Base-by-base conservation (phyloP, 352 stramenopile genomes). In the Halophytophthora polymorphica region DNA sequence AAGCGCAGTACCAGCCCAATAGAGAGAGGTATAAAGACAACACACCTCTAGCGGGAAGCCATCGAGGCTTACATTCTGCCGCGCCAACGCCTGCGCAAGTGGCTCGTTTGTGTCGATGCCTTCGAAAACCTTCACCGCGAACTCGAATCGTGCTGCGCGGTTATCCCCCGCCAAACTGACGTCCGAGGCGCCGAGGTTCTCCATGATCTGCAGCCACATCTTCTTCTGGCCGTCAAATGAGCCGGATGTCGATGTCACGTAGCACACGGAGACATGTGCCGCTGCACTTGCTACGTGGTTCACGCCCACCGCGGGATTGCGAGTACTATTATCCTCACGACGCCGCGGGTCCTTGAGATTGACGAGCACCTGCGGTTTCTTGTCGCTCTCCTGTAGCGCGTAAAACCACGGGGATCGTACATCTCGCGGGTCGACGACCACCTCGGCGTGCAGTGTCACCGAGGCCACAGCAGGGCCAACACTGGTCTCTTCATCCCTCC, bases 191-290 rank as follows among this genome's bases (percentile, higher is more conserved):
- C 35, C 45, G 2, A 77, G 50, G 2, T 60, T 69, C 13, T 69
- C 53, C 21, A 87, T 82, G 19, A 80, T 45, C 39, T 85, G 76
- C 41, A 83, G 21, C 69, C 69, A 87, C 57, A 87, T 87, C 23
- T 73, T 71, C 49, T 68, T 83, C 46, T 87, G 76, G 2, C 76
- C 73, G 35, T 87, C 71, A 52, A 82, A 80, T 2, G 52, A 21
- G 6, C 39, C 50, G 2, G 51, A 55, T 8, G 61, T 64, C 13
- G 54, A 61, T 3, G 52, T 46, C n/a, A 80, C 42, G 39, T 71
- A 79, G 25, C 71, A 87, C 0, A 87, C 49, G 3, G 61, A 60
- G 14, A 69, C 51, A 13, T 31, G 10, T 42, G 47, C 19, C n/a
- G 33, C 23, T 14, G 3, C 25, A 10, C 8, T 8, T 4, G 25